A percentile compares a stretch with the other conserved stretches of the same genome.
Evolutionary conservation across 1,139 yeast genomes (phyloP).

Genomic region (Pichia sp.): DNA sequence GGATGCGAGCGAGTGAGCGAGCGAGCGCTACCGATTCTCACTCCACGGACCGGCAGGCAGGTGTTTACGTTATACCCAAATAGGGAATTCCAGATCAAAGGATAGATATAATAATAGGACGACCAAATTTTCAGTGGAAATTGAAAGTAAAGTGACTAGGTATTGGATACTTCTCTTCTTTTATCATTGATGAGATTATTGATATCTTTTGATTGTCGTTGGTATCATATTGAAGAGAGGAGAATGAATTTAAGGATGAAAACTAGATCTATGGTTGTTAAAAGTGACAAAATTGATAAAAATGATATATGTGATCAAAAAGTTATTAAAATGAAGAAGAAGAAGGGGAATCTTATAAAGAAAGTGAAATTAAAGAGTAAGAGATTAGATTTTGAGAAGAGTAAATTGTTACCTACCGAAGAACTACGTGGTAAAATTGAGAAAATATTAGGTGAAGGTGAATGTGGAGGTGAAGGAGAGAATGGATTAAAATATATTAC

Average conservation of each 20-base stretch:
- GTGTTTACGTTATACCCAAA: background rate
- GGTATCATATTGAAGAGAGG: background rate
- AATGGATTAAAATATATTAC: slow-evolving; percentile 9
- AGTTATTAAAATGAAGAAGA: background rate
- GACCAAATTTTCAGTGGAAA: background rate
- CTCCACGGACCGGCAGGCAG: too few relatives aligned
- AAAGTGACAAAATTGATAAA: background rate
- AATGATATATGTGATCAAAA: background rate
- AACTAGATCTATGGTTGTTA: background rate
- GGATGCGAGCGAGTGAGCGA: too few relatives aligned
- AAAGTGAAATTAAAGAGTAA: background rate
- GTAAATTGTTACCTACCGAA: background rate
- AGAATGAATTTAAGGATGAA: background rate
- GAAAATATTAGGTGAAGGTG: background rate
- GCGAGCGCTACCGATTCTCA: too few relatives aligned
- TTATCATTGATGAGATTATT: background rate
- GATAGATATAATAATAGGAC: background rate
- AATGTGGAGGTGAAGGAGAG: background rate
- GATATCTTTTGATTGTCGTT: background rate
- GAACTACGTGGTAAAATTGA: slow-evolving; percentile 6
- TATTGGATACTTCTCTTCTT: too few relatives aligned
- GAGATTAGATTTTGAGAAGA: background rate
- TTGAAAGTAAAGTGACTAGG: background rate
- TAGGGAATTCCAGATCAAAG: background rate
- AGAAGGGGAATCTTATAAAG: background rate